Base-by-base conservation (phyloP, 805 yeast genomes). In the Nakazawaea laoshanensis region DNA sequence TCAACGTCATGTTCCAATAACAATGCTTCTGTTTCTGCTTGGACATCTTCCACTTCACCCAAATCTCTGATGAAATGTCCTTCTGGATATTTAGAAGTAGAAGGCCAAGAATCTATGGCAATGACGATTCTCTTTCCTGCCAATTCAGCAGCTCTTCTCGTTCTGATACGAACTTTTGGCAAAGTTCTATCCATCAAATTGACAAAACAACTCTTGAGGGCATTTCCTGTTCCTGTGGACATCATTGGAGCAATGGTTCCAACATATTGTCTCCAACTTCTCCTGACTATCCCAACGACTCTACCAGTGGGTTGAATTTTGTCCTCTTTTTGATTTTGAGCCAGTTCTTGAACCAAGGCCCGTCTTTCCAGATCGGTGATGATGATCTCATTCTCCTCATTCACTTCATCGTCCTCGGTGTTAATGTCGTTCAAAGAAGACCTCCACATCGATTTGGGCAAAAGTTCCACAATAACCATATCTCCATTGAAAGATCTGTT, bases 251-350 rank as follows among this genome's bases (percentile, higher is more conserved):
- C 79, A 41, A 92, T 67, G 54, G 88, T 96, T 10, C 98, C 98
- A 24, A 92, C 98, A 50, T 88, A 92, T 43, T 78, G 77, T 53
- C 98, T 73, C 98, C 98, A 92, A 40, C 89, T 84, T 57, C 99
- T 72, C 58, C 85, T 80, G 26, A 77, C 63, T 17, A 92, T 70
- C 19, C 95, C 94, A 9, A 92, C 96, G 22, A 92, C 82, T 44
- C 75, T 74, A 3, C 94, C 97, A 0, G 98, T 89, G n/a, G 97
- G 98, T 49, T 82, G 87, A 15, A 79, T 53, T 42, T 70, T 70
- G 15, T 53, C 55, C 12, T 60, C 68, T 19, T 65, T 55, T 22
- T 77, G 82, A 2, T 78, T 80, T 28, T 56, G 54, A 20, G 73
- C 63, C 1, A 96, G 96, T 42, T 85, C 89, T 42, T 80, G 81